phyloP scores from a whole-genome alignment of 2,329 filamentous ascomycete species.

The Hymenoscyphus albidus region DNA sequence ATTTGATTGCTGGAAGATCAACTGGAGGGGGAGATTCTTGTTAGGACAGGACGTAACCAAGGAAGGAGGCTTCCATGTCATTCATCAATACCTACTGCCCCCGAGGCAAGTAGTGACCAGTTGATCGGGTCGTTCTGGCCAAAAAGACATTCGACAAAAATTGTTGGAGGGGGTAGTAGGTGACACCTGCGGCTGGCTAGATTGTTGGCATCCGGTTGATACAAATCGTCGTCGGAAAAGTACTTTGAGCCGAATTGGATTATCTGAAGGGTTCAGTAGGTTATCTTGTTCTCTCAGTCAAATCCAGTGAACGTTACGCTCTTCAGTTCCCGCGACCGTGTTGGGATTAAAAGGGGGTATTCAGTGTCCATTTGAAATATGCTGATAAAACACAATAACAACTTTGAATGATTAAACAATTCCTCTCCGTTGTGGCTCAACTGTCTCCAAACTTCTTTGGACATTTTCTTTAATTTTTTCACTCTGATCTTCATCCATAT shows the following conservation, averaged over 20 bases:
- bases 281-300: background rate
- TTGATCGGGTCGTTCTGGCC: background rate
- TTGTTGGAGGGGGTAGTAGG: background rate
- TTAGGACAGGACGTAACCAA: background rate
- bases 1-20: background rate
- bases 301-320: background rate
- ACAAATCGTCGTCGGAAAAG: no score
- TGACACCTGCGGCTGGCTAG: no score
- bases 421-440: slow-evolving; percentile 26
- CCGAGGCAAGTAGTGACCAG: background rate
- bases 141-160: background rate
- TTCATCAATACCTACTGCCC: background rate
- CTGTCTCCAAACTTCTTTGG: slow-evolving; percentile 44
- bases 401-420: slow-evolving; percentile 17
- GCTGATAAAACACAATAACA: slow-evolving; percentile 16
- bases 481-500: slow-evolving; percentile 57
- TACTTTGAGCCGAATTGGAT: background rate
- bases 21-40: background rate
- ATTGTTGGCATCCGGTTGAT: no score
- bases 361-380: slow-evolving; percentile 18
- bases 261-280: background rate
- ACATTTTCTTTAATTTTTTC: slow-evolving; percentile 57
- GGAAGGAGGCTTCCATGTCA: background rate
- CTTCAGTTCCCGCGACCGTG: background rate
- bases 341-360: background rate